A percentile compares a stretch with the other conserved stretches of the same genome.
Evolutionary conservation across 225 moss, liverwort and hornwort species (phyloP).

Genomic region (Climacium dendroides): DNA sequence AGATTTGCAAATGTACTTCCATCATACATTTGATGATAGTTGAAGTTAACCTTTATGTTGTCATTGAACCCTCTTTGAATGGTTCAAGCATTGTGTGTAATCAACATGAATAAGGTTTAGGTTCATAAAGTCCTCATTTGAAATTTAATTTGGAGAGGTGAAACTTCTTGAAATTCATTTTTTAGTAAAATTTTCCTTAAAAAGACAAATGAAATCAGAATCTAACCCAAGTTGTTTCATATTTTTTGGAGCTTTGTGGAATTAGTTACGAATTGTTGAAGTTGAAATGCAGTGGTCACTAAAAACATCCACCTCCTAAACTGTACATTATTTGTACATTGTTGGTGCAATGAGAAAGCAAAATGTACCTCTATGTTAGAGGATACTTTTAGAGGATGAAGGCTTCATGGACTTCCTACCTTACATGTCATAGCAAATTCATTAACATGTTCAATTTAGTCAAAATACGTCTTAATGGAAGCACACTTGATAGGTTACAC

Average conservation of each 20-base stretch:
- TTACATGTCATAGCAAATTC: not conserved
- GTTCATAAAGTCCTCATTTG: accelerated
- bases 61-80: not conserved
- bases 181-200: not conserved
- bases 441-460: not conserved
- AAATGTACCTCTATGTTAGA: not conserved
- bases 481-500: not conserved
- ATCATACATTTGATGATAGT: not conserved
- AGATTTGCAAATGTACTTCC: not conserved
- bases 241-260: not conserved
- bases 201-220: not conserved
- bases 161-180: not conserved
- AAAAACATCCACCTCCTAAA: accelerated
- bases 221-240: accelerated
- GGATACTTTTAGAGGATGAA: accelerated
- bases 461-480: not conserved
- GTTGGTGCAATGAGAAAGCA: not conserved
- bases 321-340: not conserved
- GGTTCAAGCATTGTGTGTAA: not conserved
- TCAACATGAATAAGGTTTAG: not conserved
- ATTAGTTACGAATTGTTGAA: not conserved
- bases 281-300: not conserved
- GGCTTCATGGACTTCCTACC: accelerated
- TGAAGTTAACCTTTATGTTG: not conserved
- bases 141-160: not conserved